Percentiles rank a stretch among this genome's conserved stretches.
These are phyloP conservation scores for Nematodospora valgi DNA, from an alignment of 805 yeast genomes.

Conservation along the genomic window DNA sequence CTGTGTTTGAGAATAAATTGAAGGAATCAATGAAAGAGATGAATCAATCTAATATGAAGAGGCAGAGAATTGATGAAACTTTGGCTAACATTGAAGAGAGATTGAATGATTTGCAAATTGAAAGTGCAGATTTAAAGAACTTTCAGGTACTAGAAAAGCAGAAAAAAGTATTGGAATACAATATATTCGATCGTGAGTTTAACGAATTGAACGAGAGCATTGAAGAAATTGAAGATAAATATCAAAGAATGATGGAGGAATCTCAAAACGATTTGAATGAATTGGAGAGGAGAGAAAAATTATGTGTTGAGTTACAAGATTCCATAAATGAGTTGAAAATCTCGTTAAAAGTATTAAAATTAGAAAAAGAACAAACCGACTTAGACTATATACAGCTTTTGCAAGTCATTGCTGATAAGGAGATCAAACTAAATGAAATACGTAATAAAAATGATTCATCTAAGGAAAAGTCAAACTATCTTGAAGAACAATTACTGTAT, in stretches of 20 bases:
- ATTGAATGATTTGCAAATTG: conserved; percentile 74
- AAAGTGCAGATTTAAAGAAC: conserved; percentile 68
- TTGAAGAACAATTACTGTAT: conserved; percentile 17
- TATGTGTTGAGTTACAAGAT: conserved; percentile 42
- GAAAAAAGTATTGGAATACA: conserved; percentile 70
- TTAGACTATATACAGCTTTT: conserved; percentile 47
- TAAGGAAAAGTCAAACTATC: conserved; percentile 24
- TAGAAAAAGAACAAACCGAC: conserved; percentile 57
- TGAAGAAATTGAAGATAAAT: conserved; percentile 57
- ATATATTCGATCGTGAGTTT: conserved; percentile 74
- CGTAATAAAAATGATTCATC: conserved; percentile 30
- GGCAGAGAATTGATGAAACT: conserved; percentile 71
- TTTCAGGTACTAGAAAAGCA: conserved; percentile 66
- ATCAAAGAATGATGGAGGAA: conserved; percentile 47
- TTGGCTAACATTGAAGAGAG: conserved; percentile 67
- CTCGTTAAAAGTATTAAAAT: conserved; percentile 45
- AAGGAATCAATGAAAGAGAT: conserved; percentile 78
- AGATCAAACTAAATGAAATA: conserved; percentile 44
- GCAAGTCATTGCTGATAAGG: conserved; percentile 46
- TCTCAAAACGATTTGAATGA: conserved; percentile 53
- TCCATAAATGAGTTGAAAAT: conserved; percentile 47
- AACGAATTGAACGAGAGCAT: conserved; percentile 56
- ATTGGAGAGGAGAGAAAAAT: conserved; percentile 58
- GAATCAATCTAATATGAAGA: conserved; percentile 65
- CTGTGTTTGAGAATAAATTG: conserved; percentile 78